A percentile compares a stretch with the other conserved stretches of the same genome.
These are phyloP conservation scores for Pleurotus giganteus DNA, from an alignment of 768 basidiomycete genomes.

Conservation along the genomic window DNA sequence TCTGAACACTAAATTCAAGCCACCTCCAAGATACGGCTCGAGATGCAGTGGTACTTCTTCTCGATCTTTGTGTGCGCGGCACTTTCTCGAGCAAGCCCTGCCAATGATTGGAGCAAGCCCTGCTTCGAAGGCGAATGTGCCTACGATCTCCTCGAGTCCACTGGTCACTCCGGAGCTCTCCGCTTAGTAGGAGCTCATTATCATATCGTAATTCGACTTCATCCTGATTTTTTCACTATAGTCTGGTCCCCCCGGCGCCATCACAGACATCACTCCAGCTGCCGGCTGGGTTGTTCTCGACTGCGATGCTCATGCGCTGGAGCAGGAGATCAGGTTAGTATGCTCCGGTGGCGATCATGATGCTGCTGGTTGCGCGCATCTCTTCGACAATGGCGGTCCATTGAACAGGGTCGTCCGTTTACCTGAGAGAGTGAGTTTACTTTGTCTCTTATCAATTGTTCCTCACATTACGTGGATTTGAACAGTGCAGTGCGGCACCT, in stretches of 20 bases:
- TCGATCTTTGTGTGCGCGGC: too few species aligned
- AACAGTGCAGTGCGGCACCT: neutral
- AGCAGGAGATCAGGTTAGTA: constrained; percentile 32
- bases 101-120: constrained; percentile 1
- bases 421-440: neutral
- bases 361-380: neutral
- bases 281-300: constrained; percentile 37
- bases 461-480: neutral
- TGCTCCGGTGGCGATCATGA: constrained; percentile 16
- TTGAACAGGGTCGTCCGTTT: constrained; percentile 3
- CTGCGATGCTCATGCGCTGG: constrained; percentile 25
- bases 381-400: constrained; percentile 5
- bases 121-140: constrained; percentile 5
- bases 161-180: constrained; percentile 14
- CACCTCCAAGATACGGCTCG: too few species aligned
- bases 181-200: neutral
- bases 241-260: constrained; percentile 16
- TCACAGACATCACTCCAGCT: constrained; percentile 24
- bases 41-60: too few species aligned
- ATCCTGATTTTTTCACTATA: neutral
- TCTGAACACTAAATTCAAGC: too few species aligned
- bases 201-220: neutral
- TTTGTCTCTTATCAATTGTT: neutral
- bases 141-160: constrained; percentile 3
- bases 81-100: neutral